Evolutionary conservation across 768 basidiomycete genomes (phyloP), one percentile per base, ranked within the genome.

Genomic region (Lactifluus subvellereus): DNA sequence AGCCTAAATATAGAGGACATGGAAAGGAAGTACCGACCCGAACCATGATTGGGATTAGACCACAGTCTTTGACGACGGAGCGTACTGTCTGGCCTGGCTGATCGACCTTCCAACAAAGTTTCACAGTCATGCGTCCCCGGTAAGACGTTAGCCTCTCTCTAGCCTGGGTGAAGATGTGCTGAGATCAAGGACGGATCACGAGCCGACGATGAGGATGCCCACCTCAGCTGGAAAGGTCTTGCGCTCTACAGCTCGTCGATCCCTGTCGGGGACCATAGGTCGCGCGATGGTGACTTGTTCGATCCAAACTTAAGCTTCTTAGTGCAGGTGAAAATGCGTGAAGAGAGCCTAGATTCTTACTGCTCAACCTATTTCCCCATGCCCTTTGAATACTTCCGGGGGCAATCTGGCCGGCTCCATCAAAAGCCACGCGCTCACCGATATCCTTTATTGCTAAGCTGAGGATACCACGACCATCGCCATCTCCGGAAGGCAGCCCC

Each of bases 1-100:
- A 55, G 59, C 30, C 16, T 57, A 27, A 37, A 54, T 6, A 10
- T 32, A 14, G 18, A 33, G 6, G n/a, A 27, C 13, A 38, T 48
- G 49, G 40, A 38, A 51, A 10, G 43, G n/a, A 55, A 52, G n/a
- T 35, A 79, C 92, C 71, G 74, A 95, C 94, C 72, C 94, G 85
- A 75, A 97, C 88, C 97, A 99, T 98, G 75, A 99, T 88, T 4
- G 97, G 97, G 16, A 98, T 78, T 38, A 92, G 79, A 61, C 97
- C 97, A 72, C 95, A 94, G 61, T 98, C 96, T 69, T 88, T 77
- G 55, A 76, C 87, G 45, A 86, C 82, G 64, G 83, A 81, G 68
- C 86, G 84, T 57, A 88, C 82, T 8, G 79, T 78, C 54, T 87
- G 84, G n/a, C 83, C 83, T 59, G 85, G 81, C 40, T 74, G 74